Base-by-base conservation (phyloP, 176 grass and related monocot genomes). In the Musa beccarii region DNA sequence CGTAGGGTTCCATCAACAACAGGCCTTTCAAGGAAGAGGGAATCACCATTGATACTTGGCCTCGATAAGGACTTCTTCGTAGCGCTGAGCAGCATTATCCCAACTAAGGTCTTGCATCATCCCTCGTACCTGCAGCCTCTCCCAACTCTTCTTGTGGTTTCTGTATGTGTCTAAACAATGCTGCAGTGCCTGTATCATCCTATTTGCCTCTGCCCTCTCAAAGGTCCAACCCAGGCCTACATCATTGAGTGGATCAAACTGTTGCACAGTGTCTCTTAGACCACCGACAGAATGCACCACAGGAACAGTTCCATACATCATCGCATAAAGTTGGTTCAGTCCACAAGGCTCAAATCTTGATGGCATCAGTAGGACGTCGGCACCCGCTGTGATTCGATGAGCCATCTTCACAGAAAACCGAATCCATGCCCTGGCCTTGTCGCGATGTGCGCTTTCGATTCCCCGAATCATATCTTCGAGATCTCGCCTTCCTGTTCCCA, bases 281-380 rank as follows among this genome's bases (percentile, higher is more conserved):
- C 88, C 95, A 57, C 95, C 90, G 14, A 99, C 95, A 0, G 86
- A 82, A 79, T 99, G 95, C 76, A 99, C 95, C 25, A 99, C 95
- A 2, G 95, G 95, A 57, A 99, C 66, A 63, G 95, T 99, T 16
- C 95, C 95, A 11, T 94, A 99, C 88, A 91, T 99, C 95, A 99
- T 91, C 59, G 95, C 95, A 79, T 99, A 92, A 26, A 94, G 84
- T 86, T 94, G 95, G 77, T 94, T 99, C 82, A 99, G 68, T 11
- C 95, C 95, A 19, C 95, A 99, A 51, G 90, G 90, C 78, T 99
- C 95, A 52, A 94, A 99, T 53, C 88, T 88, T 68, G 95, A 99
- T 2, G 95, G 95, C 95, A 99, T 99, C 79, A 99, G 73, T 9
- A 99, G 71, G 75, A 99, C 65, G 68, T 99, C 90, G 34, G 95